Base-by-base conservation (phyloP, 2,329 filamentous ascomycete genomes). In the Metarhizium robertsii region DNA sequence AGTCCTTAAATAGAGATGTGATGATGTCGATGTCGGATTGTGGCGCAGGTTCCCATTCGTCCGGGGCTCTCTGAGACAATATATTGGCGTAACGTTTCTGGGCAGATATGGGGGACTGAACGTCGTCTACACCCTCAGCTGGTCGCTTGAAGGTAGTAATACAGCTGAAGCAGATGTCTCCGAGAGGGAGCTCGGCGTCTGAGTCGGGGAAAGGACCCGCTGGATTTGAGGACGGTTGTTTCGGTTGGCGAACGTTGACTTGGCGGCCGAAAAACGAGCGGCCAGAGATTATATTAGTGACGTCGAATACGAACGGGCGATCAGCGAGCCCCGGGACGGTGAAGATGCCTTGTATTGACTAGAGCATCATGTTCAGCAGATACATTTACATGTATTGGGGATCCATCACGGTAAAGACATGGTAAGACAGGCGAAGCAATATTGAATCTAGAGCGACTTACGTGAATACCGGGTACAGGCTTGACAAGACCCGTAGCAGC, bases 321-420 rank as follows among this genome's bases (percentile, higher is more conserved):
- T 81, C 75, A 1, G 63, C 56, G 4, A 69, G 64, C 5, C 77
- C 80, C 0, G 70, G 68, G 25, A 75, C 71, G 2, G 77, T 77
- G 62, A 83, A 84, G 61, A 75, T 79, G 8, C 79, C 80, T 61
- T 81, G 77, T 25, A 83, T 78, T 8, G 78, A 76, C 79, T 82
- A 42, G 2, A 4, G 11, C 7, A 6, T 34, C 2, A n/a, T 18
- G 48, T 38, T 36, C 34, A 8, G 13, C 34, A 8, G 34, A 8
- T 8, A 36, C 34, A 36, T 36, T 25, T 25, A 25, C 25, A 36
- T 36, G 34, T 36, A 13, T 36, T 36, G 13, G 8, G 34, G 34
- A 8, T 36, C 34, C 8, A 36, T 36, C 34, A 13, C 11, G 38
- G 38, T 16, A 4, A 16, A 10, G 42, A 45, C 6, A 20, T 45